Percentiles rank a stretch among this genome's conserved stretches.
These are phyloP conservation scores for Boletus smithii DNA, from an alignment of 1,284 basidiomycete genomes.

Conservation along the genomic window DNA sequence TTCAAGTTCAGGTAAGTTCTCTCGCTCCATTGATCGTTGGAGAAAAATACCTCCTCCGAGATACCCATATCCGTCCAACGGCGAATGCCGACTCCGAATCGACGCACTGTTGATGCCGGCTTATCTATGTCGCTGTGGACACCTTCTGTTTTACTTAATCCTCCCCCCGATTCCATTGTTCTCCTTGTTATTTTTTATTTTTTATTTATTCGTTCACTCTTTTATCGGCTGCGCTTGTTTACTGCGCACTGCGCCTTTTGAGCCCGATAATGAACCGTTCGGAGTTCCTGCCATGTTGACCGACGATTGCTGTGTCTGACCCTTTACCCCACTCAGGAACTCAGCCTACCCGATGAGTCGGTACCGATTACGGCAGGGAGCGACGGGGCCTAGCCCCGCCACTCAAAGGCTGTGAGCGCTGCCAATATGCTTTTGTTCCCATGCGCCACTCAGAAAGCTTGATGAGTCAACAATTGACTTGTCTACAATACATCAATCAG, in stretches of 20 bases:
- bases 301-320: constrained; percentile 17
- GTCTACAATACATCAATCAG: not conserved
- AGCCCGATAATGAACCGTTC: not conserved
- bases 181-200: not conserved
- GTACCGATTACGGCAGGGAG: constrained; percentile 14
- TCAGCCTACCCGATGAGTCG: not conserved
- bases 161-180: constrained; percentile 1
- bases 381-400: not conserved
- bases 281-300: constrained; percentile 5
- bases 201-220: not conserved
- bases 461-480: too few relatives aligned
- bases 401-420: constrained; percentile 15
- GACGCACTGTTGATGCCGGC: not conserved
- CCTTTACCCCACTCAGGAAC: constrained; percentile 8
- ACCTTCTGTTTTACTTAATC: too few relatives aligned
- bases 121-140: too few relatives aligned
- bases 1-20: not conserved
- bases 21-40: not conserved
- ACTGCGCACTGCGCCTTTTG: constrained; percentile 6
- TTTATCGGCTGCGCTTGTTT: not conserved
- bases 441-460: constrained; percentile 1
- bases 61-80: not conserved
- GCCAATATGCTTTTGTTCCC: not conserved
- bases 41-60: not conserved
- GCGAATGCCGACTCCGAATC: not conserved